Evolutionary conservation across 2,329 filamentous ascomycete genomes (phyloP).

Genomic region (Phialocephala subalpina): DNA sequence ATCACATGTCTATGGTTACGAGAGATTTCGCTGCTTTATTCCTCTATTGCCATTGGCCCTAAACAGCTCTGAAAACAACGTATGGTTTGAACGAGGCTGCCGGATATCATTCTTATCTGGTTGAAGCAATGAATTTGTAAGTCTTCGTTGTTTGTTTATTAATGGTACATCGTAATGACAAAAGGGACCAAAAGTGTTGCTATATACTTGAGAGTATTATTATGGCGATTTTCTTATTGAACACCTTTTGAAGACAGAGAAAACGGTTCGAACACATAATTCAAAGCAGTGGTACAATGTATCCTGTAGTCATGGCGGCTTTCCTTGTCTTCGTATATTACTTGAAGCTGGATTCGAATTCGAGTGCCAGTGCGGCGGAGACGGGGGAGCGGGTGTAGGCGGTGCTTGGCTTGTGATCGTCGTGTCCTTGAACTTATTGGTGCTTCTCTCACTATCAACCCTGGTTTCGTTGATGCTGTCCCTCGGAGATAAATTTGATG

Average conservation of each 20-base stretch:
- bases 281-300: background rate
- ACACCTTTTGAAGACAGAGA: background rate
- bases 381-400: background rate
- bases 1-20: conserved; percentile 1
- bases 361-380: conserved; percentile 13
- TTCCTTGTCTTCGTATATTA: background rate
- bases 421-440: background rate
- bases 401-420: background rate
- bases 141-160: background rate
- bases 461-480: background rate
- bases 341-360: conserved; percentile 6
- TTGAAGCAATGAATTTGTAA: background rate
- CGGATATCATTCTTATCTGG: background rate
- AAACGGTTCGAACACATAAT: background rate
- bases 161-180: background rate
- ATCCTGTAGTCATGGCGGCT: conserved; percentile 2
- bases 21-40: conserved; percentile 19
- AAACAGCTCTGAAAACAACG: background rate
- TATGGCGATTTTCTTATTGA: background rate
- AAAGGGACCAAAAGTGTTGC: no score
- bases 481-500: background rate
- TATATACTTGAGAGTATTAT: no score
- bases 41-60: background rate
- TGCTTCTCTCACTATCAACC: background rate
- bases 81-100: background rate